These are phyloP conservation scores for Mucor lusitanicus DNA, from an alignment of 371 early-diverging fungal species.

Conservation along the genomic window DNA sequence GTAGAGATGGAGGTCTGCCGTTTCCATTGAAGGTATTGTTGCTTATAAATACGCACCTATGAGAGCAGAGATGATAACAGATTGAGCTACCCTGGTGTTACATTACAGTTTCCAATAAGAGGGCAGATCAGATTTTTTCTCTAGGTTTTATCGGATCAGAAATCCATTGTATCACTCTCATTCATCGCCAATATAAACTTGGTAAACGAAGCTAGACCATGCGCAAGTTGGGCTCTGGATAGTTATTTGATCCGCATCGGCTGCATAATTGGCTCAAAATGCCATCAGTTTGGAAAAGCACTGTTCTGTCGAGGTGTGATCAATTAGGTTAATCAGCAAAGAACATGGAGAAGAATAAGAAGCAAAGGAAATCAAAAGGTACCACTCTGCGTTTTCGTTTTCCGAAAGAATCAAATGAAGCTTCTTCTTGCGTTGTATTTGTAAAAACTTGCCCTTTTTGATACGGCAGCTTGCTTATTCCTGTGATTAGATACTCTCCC, in stretches of 20 bases:
- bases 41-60: no score
- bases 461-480: background rate
- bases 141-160: background rate
- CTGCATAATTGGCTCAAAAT: no score
- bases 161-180: background rate
- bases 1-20: no score
- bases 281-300: no score
- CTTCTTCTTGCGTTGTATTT: background rate
- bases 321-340: background rate
- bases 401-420: background rate
- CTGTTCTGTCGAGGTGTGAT: background rate
- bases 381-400: background rate
- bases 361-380: background rate
- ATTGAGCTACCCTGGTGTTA: background rate
- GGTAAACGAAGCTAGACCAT: background rate
- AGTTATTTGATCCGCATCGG: no score
- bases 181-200: background rate
- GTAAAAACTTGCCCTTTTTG: constrained; percentile 1
- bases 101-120: background rate
- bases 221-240: no score
- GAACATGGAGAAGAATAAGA: background rate
- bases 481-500: no score
- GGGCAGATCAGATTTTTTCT: background rate
- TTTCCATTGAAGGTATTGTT: no score
- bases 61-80: background rate